Evolutionary conservation across 73 alveolate species (phyloP), one percentile per base, ranked within the genome.

Genomic region (Paramecium biaurelia): DNA sequence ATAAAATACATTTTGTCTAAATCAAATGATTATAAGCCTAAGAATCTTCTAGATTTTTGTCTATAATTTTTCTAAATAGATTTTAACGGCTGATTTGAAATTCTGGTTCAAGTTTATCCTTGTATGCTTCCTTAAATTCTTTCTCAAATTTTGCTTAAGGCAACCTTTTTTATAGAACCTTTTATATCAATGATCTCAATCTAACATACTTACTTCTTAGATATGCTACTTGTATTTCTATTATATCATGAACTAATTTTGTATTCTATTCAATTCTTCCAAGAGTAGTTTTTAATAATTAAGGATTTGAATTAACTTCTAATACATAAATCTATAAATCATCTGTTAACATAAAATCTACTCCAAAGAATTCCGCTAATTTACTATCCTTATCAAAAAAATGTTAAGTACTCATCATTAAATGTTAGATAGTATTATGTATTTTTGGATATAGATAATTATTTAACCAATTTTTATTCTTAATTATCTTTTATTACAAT

Each of bases 271-370:
- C 18, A 24, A 76, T 41, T 79, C 90, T 79, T 5, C 7, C 6
- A 10, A 57, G 76, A 38, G 90, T 79, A 20, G 90, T 43, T 79
- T 79, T 79, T 12, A 79, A 35, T 23, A 42, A 30, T 79, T 79
- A 26, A 14, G 94, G 94, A 70, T 89, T 89, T 37, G 56, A 82
- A 42, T 70, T 89, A 49, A 45, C 53, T 89, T 89, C 94, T 21
- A 89, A 30, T 32, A 89, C 37, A 63, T 82, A 89, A 11, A 89
- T 59, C 2, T 70, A 41, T 7, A 63, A 72, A 24, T 89, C 85
- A 28, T 41, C 85, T 7, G 70, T 63, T 4, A 88, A 18, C 49
- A 88, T 28, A 37, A 88, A 88, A 42, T 88, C 93, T 2, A 49
- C 67, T 26, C 76, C 89, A 41, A 88, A 88, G 18, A 43, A 68